Evolutionary conservation across 1,284 basidiomycete genomes (phyloP), one percentile per base, ranked within the genome.

Genomic region (Kwoniella shivajii): DNA sequence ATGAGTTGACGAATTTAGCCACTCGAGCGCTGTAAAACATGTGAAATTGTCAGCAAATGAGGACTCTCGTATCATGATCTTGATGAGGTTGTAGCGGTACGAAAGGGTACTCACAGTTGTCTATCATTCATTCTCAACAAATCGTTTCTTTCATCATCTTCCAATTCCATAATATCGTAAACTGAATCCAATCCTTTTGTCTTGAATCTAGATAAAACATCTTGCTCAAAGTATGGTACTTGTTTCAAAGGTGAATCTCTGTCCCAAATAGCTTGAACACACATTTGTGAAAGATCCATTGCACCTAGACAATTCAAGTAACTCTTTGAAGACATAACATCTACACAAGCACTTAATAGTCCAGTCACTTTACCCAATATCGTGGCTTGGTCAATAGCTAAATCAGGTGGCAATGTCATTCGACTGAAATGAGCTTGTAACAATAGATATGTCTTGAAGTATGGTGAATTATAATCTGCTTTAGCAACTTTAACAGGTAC

Each of bases 241-340:
- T 99, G 95, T 72, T 90, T 91, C 72, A 98, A 78, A 0, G 92
- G 91, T 43, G 89, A 92, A 76, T 97, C 96, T 30, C 88, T 88
- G 71, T 99, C 94, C 95, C 95, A 98, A 74, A 95, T 88, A 0
- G 90, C 94, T 78, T 99, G 96, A 2, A 98, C 92, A 75, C 91
- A 93, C 95, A 99, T 99, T 79, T 99, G 96, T n/a, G 89, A 90
- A 57, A 99, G 77, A 79, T 99, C 96, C 96, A 99, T 99, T 0
- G 94, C 95, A 47, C 94, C 90, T 14, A 98, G 81, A 1, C 94
- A 95, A 71, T 88, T 95, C 68, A 99, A 78, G 87, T 88, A 95
- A 3, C 90, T 92, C 72, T 97, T 97, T 46, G 89, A 92, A 4
- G 90, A 93, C 92, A 99, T 93, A 59, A 99, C 95, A 74, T 98